Base-by-base conservation (phyloP, 345 rosid genomes). In the Dovyalis caffra region DNA sequence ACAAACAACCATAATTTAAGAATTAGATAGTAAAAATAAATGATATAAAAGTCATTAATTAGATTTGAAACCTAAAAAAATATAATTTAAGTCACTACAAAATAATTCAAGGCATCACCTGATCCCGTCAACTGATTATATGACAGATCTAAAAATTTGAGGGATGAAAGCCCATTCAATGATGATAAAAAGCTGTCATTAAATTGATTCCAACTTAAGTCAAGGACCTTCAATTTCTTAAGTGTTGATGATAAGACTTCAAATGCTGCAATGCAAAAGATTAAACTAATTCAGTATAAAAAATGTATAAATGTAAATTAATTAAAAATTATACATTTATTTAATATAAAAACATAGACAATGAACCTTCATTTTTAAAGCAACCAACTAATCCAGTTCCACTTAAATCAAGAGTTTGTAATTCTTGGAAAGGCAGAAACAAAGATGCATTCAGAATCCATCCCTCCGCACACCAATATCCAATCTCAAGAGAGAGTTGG, bases 391-490 rank as follows among this genome's bases (percentile, higher is more conserved):
- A 45, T 8, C n/a, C 10, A 3, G 34, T 65, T 1, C 0, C 16
- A 2, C 4, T 10, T 5, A 73, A 32, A 21, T n/a, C 1, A 11
- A 73, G 76, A 63, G 0, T 0, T 0, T 16, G 3, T 18, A 73
- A 43, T 10, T 43, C 43, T n/a, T 43, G 14, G 45, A 73, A 73
- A 14, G 69, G 69, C 14, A 73, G 69, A 64, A 73, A 64, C 69
- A 73, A 65, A 45, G 76, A 62, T 1, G 76, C 21, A 14, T 73
- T 73, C 11, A 73, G 61, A 16, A 29, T 32, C 69, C 60, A 62
- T 7, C 45, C 33, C 31, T 1, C 72, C 56, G 1, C 1, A 26
- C 4, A 8, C 4, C 1, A 2, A 47, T 38, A 28, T 7, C 14
- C 12, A 28, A 1, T 8, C 1, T 0, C 0, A 32, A 73, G 76